Base-by-base conservation (phyloP, 176 grass and related monocot genomes). In the Avena sativa region DNA sequence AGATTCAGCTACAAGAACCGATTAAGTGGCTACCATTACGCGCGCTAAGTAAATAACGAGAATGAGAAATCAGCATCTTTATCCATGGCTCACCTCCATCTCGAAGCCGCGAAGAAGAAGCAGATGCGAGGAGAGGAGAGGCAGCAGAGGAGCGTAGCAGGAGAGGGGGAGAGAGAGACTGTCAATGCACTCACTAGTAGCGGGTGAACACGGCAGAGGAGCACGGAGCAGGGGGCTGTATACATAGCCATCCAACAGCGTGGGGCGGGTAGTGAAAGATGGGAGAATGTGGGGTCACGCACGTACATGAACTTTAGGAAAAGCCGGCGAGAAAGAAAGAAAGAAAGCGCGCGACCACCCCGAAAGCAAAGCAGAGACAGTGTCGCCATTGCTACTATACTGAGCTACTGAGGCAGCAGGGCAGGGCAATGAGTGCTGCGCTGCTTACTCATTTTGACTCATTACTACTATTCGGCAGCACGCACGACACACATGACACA, bases 71-170 rank as follows among this genome's bases (percentile, higher is more conserved):
- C 46, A 48, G 46, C 65, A 49, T 61, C 60, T n/a, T 20, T 51
- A 78, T 72, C 16, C 15, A 56, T 32, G 71, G 44, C 86, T 92
- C 65, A 92, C 90, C 90, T 92, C 90, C 90, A 92, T 92, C 57
- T 78, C 32, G 52, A 21, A 17, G 25, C 25, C 25, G 25, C 25
- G 64, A 73, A 46, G 70, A 26, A 34, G 32, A 34, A 34, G 69
- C 49, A 60, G 40, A 60, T n/a, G 81, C 28, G 52, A 25, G 85
- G 20, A 34, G 40, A 6, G 40, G 40, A 43, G 40, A 43, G 40
- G 40, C 40, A 43, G 40, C 40, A 3, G 81, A 80, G 2, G 73
- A 66, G 57, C 2, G 55, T 6, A 26, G 72, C n/a, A 25, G 68
- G 44, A 23, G 21, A 25, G 9, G 13, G 40, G 40, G 38, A 0